These are phyloP conservation scores for Huiozyma naganishii DNA, from an alignment of 805 yeast genomes.

Conservation along the genomic window DNA sequence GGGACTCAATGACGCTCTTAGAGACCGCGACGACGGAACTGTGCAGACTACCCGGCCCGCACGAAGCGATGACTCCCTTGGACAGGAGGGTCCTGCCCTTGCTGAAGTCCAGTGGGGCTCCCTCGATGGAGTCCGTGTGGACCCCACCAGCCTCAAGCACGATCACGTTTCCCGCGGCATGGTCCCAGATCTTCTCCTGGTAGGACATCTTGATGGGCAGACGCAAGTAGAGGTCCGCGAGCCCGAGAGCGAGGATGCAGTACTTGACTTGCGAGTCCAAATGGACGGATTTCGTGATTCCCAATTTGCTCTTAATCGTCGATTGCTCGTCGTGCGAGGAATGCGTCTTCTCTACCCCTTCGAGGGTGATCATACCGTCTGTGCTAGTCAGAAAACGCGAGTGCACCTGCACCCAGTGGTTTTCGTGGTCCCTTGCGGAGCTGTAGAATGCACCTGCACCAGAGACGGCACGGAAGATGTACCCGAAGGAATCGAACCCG, in stretches of 20 bases:
- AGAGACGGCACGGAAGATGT: constrained; percentile 25
- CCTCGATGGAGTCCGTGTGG: constrained; percentile 71
- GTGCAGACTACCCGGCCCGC: constrained; percentile 24
- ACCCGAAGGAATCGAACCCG: constrained; percentile 19
- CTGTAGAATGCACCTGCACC: constrained; percentile 28
- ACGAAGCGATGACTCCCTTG: constrained; percentile 89
- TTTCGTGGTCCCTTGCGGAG: constrained; percentile 13
- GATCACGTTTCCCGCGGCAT: constrained; percentile 87
- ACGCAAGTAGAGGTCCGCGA: constrained; percentile 85
- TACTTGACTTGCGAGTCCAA: constrained; percentile 95
- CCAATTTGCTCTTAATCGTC: constrained; percentile 52
- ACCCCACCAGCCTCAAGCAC: constrained; percentile 85
- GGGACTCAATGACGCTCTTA: constrained; percentile 9
- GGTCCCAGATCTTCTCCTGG: constrained; percentile 97
- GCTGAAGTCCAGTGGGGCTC: constrained; percentile 68
- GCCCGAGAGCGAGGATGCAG: constrained; percentile 82
- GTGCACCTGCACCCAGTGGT: constrained; percentile 45
- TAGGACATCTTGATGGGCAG: constrained; percentile 68
- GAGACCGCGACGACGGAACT: constrained; percentile 18
- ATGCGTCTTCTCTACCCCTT: constrained; percentile 93
- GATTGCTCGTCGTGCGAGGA: constrained; percentile 84
- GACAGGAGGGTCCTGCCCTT: constrained; percentile 69
- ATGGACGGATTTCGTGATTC: constrained; percentile 59
- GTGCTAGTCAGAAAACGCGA: constrained; percentile 25
- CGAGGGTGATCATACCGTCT: constrained; percentile 31